Conservation (phyloP, 1,284 basidiomycete species). For the Exsudoporus floridanus region DNA sequence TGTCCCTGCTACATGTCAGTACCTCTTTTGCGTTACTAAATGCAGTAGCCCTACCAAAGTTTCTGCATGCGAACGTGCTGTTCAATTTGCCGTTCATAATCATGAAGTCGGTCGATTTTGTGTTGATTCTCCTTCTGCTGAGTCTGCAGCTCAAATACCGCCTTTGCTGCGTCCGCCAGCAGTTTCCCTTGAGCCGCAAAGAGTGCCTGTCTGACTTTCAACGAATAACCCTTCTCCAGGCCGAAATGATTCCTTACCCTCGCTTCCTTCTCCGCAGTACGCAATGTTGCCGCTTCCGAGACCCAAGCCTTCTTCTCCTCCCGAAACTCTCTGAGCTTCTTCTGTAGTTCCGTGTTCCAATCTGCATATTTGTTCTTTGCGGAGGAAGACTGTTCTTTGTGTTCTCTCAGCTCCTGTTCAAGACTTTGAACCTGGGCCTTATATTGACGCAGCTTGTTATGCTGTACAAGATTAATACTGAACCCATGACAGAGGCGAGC, state of each 20-base stretch:
- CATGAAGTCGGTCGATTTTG: conserved; percentile 68
- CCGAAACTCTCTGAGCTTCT: conserved; percentile 62
- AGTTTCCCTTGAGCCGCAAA: conserved; percentile 67
- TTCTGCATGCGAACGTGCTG: conserved; percentile 68
- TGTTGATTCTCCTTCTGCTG: conserved; percentile 68
- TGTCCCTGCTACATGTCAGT: conserved; percentile 51
- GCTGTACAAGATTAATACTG: conserved; percentile 43
- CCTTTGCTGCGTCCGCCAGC: conserved; percentile 57
- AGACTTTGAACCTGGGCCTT: conserved; percentile 60
- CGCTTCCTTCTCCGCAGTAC: conserved; percentile 63
- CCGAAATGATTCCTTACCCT: conserved; percentile 41
- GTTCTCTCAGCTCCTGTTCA: conserved; percentile 60
- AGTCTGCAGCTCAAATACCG: conserved; percentile 63
- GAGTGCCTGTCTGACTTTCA: conserved; percentile 48
- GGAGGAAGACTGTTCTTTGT: conserved; percentile 61
- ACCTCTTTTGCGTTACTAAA: not conserved
- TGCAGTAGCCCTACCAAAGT: conserved; percentile 54
- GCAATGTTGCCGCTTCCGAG: conserved; percentile 57
- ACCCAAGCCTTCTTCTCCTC: conserved; percentile 70
- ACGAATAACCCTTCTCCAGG: not conserved
- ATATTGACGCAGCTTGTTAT: conserved; percentile 74
- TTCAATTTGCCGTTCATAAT: conserved; percentile 73
- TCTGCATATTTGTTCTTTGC: conserved; percentile 69
- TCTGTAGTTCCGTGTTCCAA: conserved; percentile 69
- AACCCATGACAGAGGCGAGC: not conserved